phyloP scores from a whole-genome alignment of 805 yeast species.

The Yarrowia deformans region DNA sequence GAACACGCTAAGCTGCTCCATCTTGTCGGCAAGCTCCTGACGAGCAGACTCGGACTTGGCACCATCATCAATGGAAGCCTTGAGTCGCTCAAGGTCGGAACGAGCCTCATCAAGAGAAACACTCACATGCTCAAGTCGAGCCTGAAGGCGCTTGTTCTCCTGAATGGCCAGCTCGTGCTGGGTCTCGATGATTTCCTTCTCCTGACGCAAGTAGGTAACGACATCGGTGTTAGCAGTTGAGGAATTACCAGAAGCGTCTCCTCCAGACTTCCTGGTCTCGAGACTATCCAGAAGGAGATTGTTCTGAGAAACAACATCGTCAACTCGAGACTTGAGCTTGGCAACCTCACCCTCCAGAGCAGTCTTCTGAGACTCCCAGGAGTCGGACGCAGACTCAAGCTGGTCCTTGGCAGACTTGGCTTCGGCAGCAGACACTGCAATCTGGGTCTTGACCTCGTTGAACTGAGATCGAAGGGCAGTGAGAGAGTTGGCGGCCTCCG shows the following conservation, averaged over 20 bases:
- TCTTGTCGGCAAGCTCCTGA: constrained; percentile 57
- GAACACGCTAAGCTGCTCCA: constrained; percentile 66
- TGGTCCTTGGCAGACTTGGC: constrained; percentile 42
- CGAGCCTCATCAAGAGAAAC: constrained; percentile 62
- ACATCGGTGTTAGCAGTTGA: constrained; percentile 53
- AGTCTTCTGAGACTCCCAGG: constrained; percentile 57
- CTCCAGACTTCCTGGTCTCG: constrained; percentile 52
- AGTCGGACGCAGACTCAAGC: constrained; percentile 49
- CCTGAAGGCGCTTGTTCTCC: constrained; percentile 63
- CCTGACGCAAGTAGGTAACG: constrained; percentile 69
- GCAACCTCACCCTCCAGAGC: constrained; percentile 58
- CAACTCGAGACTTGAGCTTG: constrained; percentile 55
- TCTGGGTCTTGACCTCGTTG: constrained; percentile 47
- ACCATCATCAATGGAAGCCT: constrained; percentile 42
- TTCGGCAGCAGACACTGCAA: constrained; percentile 44
- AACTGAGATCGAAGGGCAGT: constrained; percentile 53
- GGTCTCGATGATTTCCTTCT: constrained; percentile 72
- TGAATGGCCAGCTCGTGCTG: constrained; percentile 61
- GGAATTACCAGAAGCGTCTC: constrained; percentile 39
- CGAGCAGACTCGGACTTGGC: constrained; percentile 52
- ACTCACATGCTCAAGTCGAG: constrained; percentile 57
- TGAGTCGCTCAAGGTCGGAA: constrained; percentile 56
- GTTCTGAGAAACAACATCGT: constrained; percentile 72
- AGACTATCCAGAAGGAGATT: constrained; percentile 71
- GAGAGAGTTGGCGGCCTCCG: constrained; percentile 57